These are phyloP conservation scores for Castanea sativa DNA, from an alignment of 306 rosid species.

Conservation along the genomic window DNA sequence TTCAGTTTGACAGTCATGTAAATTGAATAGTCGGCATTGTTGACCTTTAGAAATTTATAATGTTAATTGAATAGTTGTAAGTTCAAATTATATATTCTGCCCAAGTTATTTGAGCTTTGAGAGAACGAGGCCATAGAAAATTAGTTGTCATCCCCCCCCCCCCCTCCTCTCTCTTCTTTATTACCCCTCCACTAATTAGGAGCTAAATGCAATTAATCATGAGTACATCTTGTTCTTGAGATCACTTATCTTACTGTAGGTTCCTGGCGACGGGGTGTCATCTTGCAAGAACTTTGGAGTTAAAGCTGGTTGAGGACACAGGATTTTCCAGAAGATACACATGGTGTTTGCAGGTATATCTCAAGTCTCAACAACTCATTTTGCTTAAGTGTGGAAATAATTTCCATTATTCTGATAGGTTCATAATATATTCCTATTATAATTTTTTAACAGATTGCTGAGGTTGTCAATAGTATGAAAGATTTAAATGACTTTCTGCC, in stretches of 20 bases:
- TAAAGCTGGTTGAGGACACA: constrained; percentile 12
- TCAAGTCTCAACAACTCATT: background rate
- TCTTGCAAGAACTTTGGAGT: constrained; percentile 20
- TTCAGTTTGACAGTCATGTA: no score
- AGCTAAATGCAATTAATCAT: background rate
- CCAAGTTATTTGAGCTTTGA: background rate
- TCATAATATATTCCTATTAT: background rate
- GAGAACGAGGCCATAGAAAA: background rate
- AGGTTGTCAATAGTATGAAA: constrained; percentile 36
- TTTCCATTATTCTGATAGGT: background rate
- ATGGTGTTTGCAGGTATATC: constrained; percentile 28
- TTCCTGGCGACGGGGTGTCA: constrained; percentile 19
- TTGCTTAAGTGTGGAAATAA: background rate
- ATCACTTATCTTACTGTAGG: constrained; percentile 18
- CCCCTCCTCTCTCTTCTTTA: background rate
- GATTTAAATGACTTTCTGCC: constrained; percentile 36
- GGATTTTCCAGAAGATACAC: constrained; percentile 30
- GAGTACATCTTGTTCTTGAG: background rate
- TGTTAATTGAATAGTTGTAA: background rate
- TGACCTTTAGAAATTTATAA: background rate
- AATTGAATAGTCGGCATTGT: no score
- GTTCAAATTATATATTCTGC: background rate
- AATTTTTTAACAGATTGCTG: constrained; percentile 31
- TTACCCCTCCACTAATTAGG: background rate
- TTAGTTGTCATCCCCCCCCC: background rate